Percentiles rank a stretch among this genome's conserved stretches.
Evolutionary conservation across 352 stramenopile genomes (phyloP).

Genomic region (Aphanomyces cochlioides): DNA sequence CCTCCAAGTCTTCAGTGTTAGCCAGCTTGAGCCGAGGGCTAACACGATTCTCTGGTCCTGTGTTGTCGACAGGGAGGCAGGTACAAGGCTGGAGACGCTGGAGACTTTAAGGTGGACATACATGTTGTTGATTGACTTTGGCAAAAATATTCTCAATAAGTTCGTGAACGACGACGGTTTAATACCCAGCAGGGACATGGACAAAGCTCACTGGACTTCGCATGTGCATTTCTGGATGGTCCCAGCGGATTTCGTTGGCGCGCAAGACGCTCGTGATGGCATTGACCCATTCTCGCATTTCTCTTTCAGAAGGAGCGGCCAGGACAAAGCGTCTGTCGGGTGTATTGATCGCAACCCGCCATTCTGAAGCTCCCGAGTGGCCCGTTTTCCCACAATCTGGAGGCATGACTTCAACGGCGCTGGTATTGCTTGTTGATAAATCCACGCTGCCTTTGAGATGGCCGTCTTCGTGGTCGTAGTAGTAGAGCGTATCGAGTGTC

Average conservation of each 20-base stretch:
- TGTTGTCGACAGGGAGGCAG: no score
- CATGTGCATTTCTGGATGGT: no score
- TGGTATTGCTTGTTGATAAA: slow-evolving; percentile 52
- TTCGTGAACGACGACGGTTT: no score
- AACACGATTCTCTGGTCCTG: no score
- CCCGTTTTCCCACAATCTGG: slow-evolving; percentile 68
- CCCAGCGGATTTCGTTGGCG: not conserved
- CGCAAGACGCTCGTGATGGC: slow-evolving; percentile 30
- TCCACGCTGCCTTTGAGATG: slow-evolving; percentile 68
- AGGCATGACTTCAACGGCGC: slow-evolving; percentile 73
- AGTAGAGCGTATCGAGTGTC: slow-evolving; percentile 51
- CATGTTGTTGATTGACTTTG: no score
- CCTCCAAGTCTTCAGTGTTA: no score
- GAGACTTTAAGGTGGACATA: no score
- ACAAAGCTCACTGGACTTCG: no score
- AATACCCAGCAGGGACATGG: no score
- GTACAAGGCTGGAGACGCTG: no score
- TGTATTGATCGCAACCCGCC: slow-evolving; percentile 69
- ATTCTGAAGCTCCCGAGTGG: slow-evolving; percentile 66
- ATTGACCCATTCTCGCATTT: slow-evolving; percentile 82
- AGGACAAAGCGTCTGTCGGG: slow-evolving; percentile 55
- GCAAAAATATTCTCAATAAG: no score
- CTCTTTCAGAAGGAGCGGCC: slow-evolving; percentile 63
- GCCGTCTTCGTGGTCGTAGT: slow-evolving; percentile 75
- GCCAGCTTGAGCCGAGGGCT: no score